phyloP scores from a whole-genome alignment of 1,284 basidiomycete genomes.

The Dichomitus squalens region DNA sequence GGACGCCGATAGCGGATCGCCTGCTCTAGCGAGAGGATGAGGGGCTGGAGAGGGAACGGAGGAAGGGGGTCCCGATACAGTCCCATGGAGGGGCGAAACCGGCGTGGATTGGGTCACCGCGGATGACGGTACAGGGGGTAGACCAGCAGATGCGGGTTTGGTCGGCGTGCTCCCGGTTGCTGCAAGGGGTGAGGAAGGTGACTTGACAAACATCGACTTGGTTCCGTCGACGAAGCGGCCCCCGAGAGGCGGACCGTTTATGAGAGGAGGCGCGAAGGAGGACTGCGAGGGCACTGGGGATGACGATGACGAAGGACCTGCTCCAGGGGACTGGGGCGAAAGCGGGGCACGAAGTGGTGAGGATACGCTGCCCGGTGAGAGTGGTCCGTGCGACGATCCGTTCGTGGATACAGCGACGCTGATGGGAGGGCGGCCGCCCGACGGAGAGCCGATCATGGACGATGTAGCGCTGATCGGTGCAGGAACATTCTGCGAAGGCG shows the following conservation, averaged over 20 bases:
- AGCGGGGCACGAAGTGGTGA: conserved; percentile 26
- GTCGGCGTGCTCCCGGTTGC: conserved; percentile 16
- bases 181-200: conserved; percentile 39
- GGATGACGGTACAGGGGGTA: conserved; percentile 13
- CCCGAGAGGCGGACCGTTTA: conserved; percentile 54
- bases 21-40: conserved; percentile 22
- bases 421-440: conserved; percentile 2
- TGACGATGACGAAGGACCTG: conserved; percentile 48
- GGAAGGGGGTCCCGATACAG: conserved; percentile 13
- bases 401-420: conserved; percentile 3
- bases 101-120: conserved; percentile 22
- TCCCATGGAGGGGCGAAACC: conserved; percentile 27
- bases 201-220: conserved; percentile 73
- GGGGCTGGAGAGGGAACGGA: conserved; percentile 14
- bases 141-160: conserved; percentile 7
- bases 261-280: conserved; percentile 31
- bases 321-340: conserved; percentile 51
- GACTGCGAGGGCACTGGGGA: conserved; percentile 23
- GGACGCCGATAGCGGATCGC: conserved; percentile 26
- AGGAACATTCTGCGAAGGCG: conserved; percentile 8
- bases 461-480: conserved; percentile 13
- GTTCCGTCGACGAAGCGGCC: conserved; percentile 72
- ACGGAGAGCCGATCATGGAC: conserved; percentile 19
- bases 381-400: conserved; percentile 5
- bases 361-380: conserved; percentile 11